Conservation (phyloP, 163 green algal genomes). For the Prototheca cutis region DNA sequence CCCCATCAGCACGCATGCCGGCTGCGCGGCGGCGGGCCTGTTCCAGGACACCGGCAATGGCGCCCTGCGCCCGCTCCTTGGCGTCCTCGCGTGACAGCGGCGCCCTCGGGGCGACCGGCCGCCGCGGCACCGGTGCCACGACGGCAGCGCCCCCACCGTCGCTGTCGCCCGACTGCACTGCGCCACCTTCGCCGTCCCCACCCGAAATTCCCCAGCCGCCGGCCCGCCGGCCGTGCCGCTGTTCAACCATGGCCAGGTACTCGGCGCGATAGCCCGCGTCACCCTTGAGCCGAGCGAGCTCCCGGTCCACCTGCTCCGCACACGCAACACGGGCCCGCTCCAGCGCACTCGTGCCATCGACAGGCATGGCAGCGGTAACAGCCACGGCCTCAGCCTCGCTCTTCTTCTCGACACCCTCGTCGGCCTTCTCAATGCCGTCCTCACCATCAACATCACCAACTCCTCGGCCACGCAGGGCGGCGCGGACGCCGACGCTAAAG, state of each 20-base stretch:
- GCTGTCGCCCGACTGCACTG: not conserved
- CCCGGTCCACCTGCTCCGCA: not conserved
- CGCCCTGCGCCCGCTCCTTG: not conserved
- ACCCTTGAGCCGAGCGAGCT: not conserved
- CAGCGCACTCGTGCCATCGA: not conserved
- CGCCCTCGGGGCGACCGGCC: not conserved
- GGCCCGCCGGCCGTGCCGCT: not conserved
- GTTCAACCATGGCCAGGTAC: not conserved
- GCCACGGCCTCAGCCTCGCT: not conserved
- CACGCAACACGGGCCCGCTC: not conserved
- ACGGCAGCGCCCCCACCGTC: too few species aligned
- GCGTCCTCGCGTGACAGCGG: not conserved
- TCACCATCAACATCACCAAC: too few species aligned
- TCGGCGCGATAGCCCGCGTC: not conserved
- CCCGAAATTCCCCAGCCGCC: not conserved
- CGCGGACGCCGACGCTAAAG: slow-evolving; percentile 4
- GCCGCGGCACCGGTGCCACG: too few species aligned
- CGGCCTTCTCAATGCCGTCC: not conserved
- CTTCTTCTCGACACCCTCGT: not conserved
- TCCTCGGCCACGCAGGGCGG: not conserved
- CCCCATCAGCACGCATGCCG: too few species aligned
- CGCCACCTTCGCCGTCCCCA: not conserved
- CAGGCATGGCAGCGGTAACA: too few species aligned
- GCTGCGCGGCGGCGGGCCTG: too few species aligned
- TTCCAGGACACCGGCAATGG: not conserved